Evolutionary conservation across 2,329 filamentous ascomycete genomes (phyloP).

Genomic region (Ophiostoma pallidulum): DNA sequence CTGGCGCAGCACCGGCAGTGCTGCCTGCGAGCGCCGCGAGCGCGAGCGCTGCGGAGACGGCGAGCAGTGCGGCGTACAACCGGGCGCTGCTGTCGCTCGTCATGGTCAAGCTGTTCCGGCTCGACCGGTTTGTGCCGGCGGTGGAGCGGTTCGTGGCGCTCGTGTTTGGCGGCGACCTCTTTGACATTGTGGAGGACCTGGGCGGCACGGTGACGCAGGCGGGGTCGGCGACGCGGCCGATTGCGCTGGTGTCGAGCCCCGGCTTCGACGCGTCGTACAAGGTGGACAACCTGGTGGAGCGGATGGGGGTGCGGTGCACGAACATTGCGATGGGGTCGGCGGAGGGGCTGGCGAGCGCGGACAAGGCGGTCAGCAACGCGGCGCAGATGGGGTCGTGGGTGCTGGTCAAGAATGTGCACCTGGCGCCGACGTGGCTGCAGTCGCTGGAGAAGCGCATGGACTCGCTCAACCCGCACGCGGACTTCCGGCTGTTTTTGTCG

Average conservation of each 20-base stretch:
- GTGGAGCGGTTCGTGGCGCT: conserved; percentile 82
- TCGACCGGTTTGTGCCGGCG: conserved; percentile 88
- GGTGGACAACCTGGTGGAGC: conserved; percentile 87
- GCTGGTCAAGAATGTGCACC: conserved; percentile 95
- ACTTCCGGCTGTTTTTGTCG: conserved; percentile 92
- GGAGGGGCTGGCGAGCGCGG: conserved; percentile 81
- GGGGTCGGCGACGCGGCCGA: conserved; percentile 72
- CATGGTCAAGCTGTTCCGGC: conserved; percentile 86
- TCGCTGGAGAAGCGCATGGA: conserved; percentile 96
- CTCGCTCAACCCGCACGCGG: conserved; percentile 81
- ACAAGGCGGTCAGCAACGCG: conserved; percentile 90
- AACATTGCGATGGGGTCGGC: conserved; percentile 99
- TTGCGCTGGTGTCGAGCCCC: conserved; percentile 86
- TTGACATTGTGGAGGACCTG: conserved; percentile 79
- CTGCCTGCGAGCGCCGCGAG: not conserved
- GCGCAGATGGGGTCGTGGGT: conserved; percentile 93
- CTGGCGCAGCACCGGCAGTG: no score
- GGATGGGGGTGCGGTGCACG: conserved; percentile 71
- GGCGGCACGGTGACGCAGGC: conserved; percentile 77
- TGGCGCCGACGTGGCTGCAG: conserved; percentile 92
- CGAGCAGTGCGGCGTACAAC: conserved; percentile 48
- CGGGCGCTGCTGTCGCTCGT: conserved; percentile 74
- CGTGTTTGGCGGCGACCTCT: conserved; percentile 75
- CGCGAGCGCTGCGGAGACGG: not conserved
- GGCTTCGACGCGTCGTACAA: conserved; percentile 99